Base-by-base conservation (phyloP, 2,329 filamentous ascomycete genomes). In the Venturiaceae sp. region DNA sequence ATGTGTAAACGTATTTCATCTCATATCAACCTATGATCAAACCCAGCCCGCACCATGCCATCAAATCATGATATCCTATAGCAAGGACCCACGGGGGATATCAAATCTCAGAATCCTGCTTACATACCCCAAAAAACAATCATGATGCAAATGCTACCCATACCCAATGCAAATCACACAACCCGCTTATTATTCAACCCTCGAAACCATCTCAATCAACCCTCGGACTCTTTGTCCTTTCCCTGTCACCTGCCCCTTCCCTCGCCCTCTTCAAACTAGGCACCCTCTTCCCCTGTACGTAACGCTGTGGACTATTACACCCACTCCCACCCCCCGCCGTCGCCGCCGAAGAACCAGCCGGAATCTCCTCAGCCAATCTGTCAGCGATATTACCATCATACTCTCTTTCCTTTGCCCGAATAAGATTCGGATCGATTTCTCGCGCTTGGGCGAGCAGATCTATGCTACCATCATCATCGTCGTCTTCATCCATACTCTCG, bases 281-380 rank as follows among this genome's bases (percentile, higher is more conserved):
- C 5, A 54, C 52, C 26, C 32, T 36, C 28, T 39, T 39, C 7
- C 32, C 52, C 14, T 21, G 28, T 7, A n/a, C 21, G 34, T 50
- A 50, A 5, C 28, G 9, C 30, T 54, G 19, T 54, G 77, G 77
- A 47, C 67, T 76, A 37, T 72, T 74, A 59, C 75, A 77, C 0
- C 77, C 77, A 44, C 74, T 77, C 6, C 77, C 76, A 9, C 76
- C 76, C 3, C 74, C 76, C 3, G 75, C 76, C 0, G 77, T 78
- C 2, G 73, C 73, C 2, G 77, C 77, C 11, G 73, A 76, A 55
- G 74, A 77, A 13, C 77, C 77, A 1, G 76, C 73, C 0, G 74
- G 75, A 36, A 79, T 79, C 16, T 76, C 74, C 34, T 78, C 75
- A 0, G 75, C 74, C 0, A 79, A 65, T 1, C 76, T 71, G 23